Evolutionary conservation across 257 asterid genomes (phyloP), one percentile per base, ranked within the genome.

Genomic region (Gentiana dahurica): DNA sequence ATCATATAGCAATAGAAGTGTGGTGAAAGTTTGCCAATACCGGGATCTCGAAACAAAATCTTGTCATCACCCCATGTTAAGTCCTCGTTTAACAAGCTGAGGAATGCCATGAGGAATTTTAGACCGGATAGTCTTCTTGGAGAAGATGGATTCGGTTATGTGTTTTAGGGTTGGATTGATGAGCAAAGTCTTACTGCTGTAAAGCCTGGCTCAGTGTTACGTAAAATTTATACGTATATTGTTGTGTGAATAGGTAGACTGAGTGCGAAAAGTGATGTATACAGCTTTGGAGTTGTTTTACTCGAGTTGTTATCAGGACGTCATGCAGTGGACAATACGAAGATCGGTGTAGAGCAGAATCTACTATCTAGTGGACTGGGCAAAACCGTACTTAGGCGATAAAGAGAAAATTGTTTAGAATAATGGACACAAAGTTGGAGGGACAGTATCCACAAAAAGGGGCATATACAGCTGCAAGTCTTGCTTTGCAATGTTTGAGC

Each of bases 91-190:
- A 86, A 78, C 15, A 97, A 92, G 75, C 55, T 92, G 51, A 85
- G 47, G 76, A 85, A 71, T 44, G 97, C 99, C 1, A 92, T 95
- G 0, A 75, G 97, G 59, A 92, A 92, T 67, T 92, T 88, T 54
- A 74, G 95, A 44, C 85, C 95, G 0, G 99, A 92, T 59, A 85
- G 94, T 74, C 95, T 92, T 66, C 95, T 92, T 0, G 99, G 98
- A 34, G 98, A 92, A 75, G 97, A 97, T 34, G 98, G 98, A 57
- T 92, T 92, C 33, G 97, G 98, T 13, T 88, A 65, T 61, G 98
- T 92, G 46, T 92, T 81, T 63, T 87, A 92, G 63, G 98, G 98
- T 52, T 92, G 98, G 98, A 78, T 92, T 12, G 98, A 92, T 43
- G 91, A 79, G 61, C 72, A 73, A 49, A 72, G 77, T 10, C 90